Percentiles rank a stretch among this genome's conserved stretches.
Evolutionary conservation across 2,329 filamentous ascomycete species (phyloP).

Genomic region (Chaetomiaceae sp.): DNA sequence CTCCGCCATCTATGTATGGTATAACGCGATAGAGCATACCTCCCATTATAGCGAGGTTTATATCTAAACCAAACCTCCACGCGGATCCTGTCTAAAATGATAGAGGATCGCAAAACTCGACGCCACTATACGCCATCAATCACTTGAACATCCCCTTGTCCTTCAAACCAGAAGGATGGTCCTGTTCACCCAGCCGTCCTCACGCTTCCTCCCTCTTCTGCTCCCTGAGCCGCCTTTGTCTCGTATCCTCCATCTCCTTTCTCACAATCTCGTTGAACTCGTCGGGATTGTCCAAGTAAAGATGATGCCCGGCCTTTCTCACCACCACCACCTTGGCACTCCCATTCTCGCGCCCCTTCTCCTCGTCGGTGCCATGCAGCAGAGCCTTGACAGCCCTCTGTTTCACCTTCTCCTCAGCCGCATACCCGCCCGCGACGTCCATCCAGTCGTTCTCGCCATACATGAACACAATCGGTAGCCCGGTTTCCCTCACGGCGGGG

Average conservation of each 20-base stretch:
- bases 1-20: not conserved
- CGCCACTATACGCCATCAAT: not conserved
- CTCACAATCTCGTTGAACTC: conserved; percentile 52
- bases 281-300: conserved; percentile 57
- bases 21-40: not conserved
- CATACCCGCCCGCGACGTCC: conserved; percentile 83
- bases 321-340: conserved; percentile 79
- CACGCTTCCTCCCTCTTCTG: not conserved
- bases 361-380: conserved; percentile 58
- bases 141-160: not conserved
- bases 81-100: not conserved
- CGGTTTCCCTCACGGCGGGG: conserved; percentile 49
- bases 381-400: conserved; percentile 59
- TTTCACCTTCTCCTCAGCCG: conserved; percentile 73
- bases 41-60: not conserved
- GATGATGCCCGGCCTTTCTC: conserved; percentile 53
- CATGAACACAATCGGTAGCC: conserved; percentile 84
- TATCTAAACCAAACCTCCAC: not conserved
- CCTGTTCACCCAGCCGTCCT: not conserved
- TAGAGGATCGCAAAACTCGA: not conserved
- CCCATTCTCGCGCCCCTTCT: conserved; percentile 69
- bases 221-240: conserved; percentile 15
- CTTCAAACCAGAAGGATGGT: not conserved
- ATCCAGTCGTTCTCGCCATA: conserved; percentile 99
- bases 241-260: conserved; percentile 52